These are phyloP conservation scores for Phytophthora palmivora DNA, from an alignment of 352 stramenopile genomes.

Conservation along the genomic window DNA sequence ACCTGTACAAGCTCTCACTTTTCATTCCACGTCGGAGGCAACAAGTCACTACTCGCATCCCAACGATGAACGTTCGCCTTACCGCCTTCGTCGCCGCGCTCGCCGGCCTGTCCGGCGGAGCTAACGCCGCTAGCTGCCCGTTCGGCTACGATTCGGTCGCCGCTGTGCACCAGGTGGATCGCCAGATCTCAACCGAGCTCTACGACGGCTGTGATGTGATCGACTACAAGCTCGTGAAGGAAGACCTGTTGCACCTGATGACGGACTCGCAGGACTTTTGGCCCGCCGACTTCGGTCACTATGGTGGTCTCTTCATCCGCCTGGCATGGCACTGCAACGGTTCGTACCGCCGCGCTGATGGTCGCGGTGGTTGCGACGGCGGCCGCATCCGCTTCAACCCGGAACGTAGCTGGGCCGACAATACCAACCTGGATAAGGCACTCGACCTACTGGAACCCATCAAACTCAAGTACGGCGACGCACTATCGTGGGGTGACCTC, in stretches of 20 bases:
- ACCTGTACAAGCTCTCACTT: no score
- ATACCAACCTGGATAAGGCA: slow-evolving; percentile 75
- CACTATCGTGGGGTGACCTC: slow-evolving; percentile 92
- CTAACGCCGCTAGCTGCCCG: slow-evolving; percentile 38
- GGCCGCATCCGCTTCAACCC: slow-evolving; percentile 53
- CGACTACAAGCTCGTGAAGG: slow-evolving; percentile 64
- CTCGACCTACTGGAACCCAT: slow-evolving; percentile 59
- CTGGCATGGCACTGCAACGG: slow-evolving; percentile 76
- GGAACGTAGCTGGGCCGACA: slow-evolving; percentile 51
- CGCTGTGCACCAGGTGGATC: slow-evolving; percentile 33
- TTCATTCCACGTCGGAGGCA: slow-evolving; percentile 21
- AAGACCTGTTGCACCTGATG: slow-evolving; percentile 73
- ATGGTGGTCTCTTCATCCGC: slow-evolving; percentile 88
- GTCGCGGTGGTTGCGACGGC: slow-evolving; percentile 39
- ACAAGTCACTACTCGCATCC: slow-evolving; percentile 15
- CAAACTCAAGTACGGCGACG: slow-evolving; percentile 69
- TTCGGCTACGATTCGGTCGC: slow-evolving; percentile 47
- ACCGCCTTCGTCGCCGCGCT: slow-evolving; percentile 41
- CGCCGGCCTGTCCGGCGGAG: slow-evolving; percentile 21
- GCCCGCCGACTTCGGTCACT: slow-evolving; percentile 90
- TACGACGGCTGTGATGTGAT: slow-evolving; percentile 44
- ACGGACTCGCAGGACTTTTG: slow-evolving; percentile 84
- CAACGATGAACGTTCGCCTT: slow-evolving; percentile 49
- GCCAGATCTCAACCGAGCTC: slow-evolving; percentile 39
- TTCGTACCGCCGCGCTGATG: slow-evolving; percentile 41